phyloP scores from a whole-genome alignment of 495 filamentous ascomycete genomes.

The Tuber umbilicatum region DNA sequence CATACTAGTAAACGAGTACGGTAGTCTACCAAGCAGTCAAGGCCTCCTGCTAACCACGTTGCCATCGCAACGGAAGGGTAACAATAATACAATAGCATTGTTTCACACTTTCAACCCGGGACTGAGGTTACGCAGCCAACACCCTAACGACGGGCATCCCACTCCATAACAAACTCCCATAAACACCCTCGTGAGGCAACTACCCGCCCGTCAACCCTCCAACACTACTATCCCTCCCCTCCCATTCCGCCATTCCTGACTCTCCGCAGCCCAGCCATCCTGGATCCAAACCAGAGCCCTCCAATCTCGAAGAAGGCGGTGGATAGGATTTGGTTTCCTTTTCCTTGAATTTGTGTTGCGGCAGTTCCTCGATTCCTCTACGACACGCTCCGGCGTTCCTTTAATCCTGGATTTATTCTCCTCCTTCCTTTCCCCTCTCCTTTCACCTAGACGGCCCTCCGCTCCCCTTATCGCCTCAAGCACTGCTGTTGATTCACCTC shows the following conservation, averaged over 20 bases:
- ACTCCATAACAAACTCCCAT: slow-evolving; percentile 42
- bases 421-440: slow-evolving; percentile 38
- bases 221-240: slow-evolving; percentile 11
- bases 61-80: slow-evolving; percentile 38
- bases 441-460: slow-evolving; percentile 28
- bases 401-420: slow-evolving; percentile 41
- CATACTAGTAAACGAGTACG: no score
- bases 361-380: slow-evolving; percentile 12
- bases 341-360: slow-evolving; percentile 19
- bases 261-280: slow-evolving; percentile 10
- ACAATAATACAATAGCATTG: slow-evolving; percentile 27
- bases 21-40: no score
- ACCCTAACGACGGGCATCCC: slow-evolving; percentile 46
- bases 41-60: slow-evolving; percentile 45
- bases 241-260: slow-evolving; percentile 1
- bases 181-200: slow-evolving; percentile 40
- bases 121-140: slow-evolving; percentile 46
- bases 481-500: slow-evolving; percentile 14
- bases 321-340: slow-evolving; percentile 17
- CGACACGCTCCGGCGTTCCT: slow-evolving; percentile 16
- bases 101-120: slow-evolving; percentile 17
- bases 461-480: not conserved
- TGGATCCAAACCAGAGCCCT: not conserved
- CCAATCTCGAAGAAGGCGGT: slow-evolving; percentile 9
- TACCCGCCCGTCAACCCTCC: slow-evolving; percentile 20